Conservation (phyloP, 345 rosid species). For the Pistacia atlantica region DNA sequence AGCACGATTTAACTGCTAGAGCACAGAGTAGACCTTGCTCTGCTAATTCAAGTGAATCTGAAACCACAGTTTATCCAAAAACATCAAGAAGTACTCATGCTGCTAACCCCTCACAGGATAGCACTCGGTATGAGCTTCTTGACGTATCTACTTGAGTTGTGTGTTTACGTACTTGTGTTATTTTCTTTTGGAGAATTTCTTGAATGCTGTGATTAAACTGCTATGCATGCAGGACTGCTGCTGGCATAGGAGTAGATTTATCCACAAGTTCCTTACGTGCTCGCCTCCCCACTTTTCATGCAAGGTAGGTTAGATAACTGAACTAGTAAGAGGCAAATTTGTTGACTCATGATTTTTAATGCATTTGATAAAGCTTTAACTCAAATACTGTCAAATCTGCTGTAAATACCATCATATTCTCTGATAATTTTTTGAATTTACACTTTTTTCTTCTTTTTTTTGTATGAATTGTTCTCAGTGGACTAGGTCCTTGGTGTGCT, state of each 20-base stretch:
- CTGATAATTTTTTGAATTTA: neutral
- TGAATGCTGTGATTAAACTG: neutral
- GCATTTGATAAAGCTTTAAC: neutral
- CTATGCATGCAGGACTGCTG: conserved; percentile 40
- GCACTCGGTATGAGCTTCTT: conserved; percentile 21
- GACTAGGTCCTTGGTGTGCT: conserved; percentile 92
- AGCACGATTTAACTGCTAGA: conserved; percentile 26
- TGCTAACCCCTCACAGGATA: conserved; percentile 7
- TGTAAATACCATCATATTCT: no score
- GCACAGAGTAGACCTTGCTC: conserved; percentile 17
- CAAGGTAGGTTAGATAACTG: conserved; percentile 56
- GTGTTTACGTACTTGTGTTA: neutral
- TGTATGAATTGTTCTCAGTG: conserved; percentile 48
- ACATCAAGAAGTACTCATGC: conserved; percentile 8
- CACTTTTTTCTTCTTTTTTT: neutral
- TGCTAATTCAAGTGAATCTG: conserved; percentile 17
- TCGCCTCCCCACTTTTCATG: conserved; percentile 85
- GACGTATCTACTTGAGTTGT: conserved; percentile 30
- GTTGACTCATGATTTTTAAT: neutral
- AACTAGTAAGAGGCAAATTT: neutral
- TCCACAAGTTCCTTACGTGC: conserved; percentile 48
- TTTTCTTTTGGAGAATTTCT: conserved; percentile 1
- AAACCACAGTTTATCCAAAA: conserved; percentile 15
- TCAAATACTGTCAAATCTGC: neutral
- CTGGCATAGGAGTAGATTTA: conserved; percentile 35